A percentile compares a stretch with the other conserved stretches of the same genome.
These are phyloP conservation scores for Polytolypa hystricis DNA, from an alignment of 2,329 filamentous ascomycete species.

Conservation along the genomic window DNA sequence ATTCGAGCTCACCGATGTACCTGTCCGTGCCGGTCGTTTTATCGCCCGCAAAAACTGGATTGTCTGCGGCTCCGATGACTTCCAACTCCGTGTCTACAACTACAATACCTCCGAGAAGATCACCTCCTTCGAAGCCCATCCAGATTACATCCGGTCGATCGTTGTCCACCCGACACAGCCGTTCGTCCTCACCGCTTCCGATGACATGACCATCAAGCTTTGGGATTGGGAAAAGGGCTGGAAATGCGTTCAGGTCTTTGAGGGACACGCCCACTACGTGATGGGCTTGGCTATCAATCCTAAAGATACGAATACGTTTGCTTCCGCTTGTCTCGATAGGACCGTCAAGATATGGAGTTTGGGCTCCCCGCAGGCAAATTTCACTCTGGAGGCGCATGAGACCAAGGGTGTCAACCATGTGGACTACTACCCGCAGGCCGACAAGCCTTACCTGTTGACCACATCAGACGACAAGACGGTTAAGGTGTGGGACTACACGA, in stretches of 20 bases:
- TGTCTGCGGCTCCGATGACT: conserved; percentile 89
- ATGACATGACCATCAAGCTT: conserved; percentile 97
- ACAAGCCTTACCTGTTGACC: conserved; percentile 79
- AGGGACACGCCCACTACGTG: conserved; percentile 92
- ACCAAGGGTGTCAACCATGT: conserved; percentile 97
- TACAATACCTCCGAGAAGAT: conserved; percentile 99
- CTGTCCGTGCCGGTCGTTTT: conserved; percentile 91
- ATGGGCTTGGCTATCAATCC: conserved; percentile 97
- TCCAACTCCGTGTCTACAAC: conserved; percentile 83
- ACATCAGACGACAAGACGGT: conserved; percentile 94
- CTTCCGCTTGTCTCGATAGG: conserved; percentile 86
- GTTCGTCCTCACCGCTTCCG: conserved; percentile 88
- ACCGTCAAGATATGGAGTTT: conserved; percentile 98
- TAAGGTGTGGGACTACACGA: conserved; percentile 99
- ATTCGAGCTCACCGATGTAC: conserved; percentile 96
- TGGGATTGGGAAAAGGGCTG: conserved; percentile 99
- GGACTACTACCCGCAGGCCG: conserved; percentile 64
- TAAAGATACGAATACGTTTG: conserved; percentile 88
- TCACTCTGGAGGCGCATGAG: conserved; percentile 93
- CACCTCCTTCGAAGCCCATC: conserved; percentile 90
- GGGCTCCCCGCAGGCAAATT: conserved; percentile 86
- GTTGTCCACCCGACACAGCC: conserved; percentile 91
- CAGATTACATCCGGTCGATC: conserved; percentile 96
- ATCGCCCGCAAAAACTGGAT: conserved; percentile 99
- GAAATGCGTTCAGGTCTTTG: conserved; percentile 96